Conservation (phyloP, 1,284 basidiomycete species). For the Puccinia brachypodii region DNA sequence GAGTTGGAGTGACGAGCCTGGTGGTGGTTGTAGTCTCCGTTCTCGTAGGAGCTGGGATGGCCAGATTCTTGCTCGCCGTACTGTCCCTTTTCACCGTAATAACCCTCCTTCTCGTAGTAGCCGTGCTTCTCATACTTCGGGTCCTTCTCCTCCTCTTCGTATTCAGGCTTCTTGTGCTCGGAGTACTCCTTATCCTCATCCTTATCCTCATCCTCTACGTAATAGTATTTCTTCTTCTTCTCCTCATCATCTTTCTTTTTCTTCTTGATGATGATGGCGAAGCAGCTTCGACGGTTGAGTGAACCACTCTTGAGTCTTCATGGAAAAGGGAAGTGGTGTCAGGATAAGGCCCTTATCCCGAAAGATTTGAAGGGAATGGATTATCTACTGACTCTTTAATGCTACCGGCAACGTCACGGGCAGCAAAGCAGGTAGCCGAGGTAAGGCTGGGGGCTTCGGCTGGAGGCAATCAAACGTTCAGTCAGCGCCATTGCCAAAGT, state of each 20-base stretch:
- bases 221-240: not conserved
- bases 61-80: slow-evolving; percentile 3
- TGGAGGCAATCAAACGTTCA: not conserved
- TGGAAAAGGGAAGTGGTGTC: not conserved
- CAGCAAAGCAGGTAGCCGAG: slow-evolving; percentile 14
- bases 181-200: not conserved
- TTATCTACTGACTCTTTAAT: slow-evolving; percentile 7
- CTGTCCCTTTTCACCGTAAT: slow-evolving; percentile 24
- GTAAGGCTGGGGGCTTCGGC: not conserved
- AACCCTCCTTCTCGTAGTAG: slow-evolving; percentile 14
- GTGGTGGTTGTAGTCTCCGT: not conserved
- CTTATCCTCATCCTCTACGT: not conserved
- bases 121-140: not conserved
- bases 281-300: slow-evolving; percentile 13
- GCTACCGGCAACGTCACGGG: not conserved
- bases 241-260: slow-evolving; percentile 6
- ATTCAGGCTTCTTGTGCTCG: not conserved
- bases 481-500: no score
- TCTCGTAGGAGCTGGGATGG: not conserved
- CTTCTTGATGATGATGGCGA: slow-evolving; percentile 8
- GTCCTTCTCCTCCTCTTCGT: not conserved
- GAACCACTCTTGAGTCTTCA: slow-evolving; percentile 8
- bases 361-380: no score
- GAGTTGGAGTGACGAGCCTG: not conserved
- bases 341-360: not conserved